Conservation (phyloP, 208 protist genomes). For the Crithidia expoeki region DNA sequence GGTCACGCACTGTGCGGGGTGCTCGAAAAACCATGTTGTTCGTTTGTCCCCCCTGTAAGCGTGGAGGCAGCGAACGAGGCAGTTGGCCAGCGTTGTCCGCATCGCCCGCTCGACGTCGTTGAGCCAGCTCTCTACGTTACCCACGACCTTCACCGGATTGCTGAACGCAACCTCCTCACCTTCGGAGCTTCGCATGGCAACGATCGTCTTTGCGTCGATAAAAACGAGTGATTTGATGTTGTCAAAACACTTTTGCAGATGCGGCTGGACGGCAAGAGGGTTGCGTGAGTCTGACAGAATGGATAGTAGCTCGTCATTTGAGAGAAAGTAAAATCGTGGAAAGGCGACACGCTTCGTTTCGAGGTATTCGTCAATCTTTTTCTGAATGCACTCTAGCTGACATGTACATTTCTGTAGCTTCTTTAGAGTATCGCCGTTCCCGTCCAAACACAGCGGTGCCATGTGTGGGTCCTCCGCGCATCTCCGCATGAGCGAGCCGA, state of each 20-base stretch:
- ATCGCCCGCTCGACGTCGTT: constrained; percentile 92
- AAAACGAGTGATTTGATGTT: constrained; percentile 92
- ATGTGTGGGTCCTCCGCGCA: constrained; percentile 83
- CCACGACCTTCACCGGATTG: constrained; percentile 78
- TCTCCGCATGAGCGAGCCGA: constrained; percentile 85
- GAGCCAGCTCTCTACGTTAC: constrained; percentile 95
- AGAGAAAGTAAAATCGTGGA: constrained; percentile 97
- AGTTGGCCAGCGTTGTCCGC: constrained; percentile 77
- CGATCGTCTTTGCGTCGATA: constrained; percentile 75
- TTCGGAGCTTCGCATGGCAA: constrained; percentile 89
- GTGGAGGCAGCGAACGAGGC: constrained; percentile 53
- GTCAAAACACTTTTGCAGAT: constrained; percentile 96
- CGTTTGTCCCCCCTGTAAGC: constrained; percentile 63
- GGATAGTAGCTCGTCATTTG: constrained; percentile 97
- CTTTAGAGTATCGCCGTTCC: constrained; percentile 70
- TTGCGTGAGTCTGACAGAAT: constrained; percentile 97
- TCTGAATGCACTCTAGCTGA: constrained; percentile 94
- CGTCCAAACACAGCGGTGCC: constrained; percentile 73
- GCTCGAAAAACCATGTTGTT: constrained; percentile 90
- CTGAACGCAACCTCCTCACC: constrained; percentile 89
- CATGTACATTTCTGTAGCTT: constrained; percentile 87
- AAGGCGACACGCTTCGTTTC: constrained; percentile 96
- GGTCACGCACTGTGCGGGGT: constrained; percentile 92
- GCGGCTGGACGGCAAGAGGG: constrained; percentile 93
- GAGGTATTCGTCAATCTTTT: constrained; percentile 95